Conservation (phyloP, 345 rosid species). For the Ceriops decandra region DNA sequence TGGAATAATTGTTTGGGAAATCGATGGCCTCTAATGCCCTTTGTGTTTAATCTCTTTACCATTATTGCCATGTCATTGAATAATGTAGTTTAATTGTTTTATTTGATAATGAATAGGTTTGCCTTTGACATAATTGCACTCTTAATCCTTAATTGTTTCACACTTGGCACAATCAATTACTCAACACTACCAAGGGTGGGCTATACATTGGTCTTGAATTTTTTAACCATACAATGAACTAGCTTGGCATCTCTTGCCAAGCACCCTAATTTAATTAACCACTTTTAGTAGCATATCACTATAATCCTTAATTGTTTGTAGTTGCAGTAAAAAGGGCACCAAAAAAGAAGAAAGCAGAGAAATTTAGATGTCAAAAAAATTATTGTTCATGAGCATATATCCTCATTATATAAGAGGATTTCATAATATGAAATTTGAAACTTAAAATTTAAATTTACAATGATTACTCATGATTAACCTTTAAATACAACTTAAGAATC, state of each 20-base stretch:
- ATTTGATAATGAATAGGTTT: conserved; percentile 54
- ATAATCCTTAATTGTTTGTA: too few species aligned
- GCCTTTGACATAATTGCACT: conserved; percentile 77
- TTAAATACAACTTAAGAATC: too few species aligned
- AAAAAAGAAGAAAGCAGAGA: too few species aligned
- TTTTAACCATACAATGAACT: conserved; percentile 18
- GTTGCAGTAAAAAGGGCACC: too few species aligned
- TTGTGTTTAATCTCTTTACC: conserved; percentile 66
- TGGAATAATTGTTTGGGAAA: conserved; percentile 59
- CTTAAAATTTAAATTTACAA: too few species aligned
- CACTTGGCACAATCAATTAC: conserved; percentile 74
- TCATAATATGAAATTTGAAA: too few species aligned
- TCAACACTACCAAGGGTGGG: conserved; percentile 58
- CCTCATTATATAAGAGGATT: too few species aligned
- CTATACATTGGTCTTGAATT: conserved; percentile 20
- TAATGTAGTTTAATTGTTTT: conserved; percentile 67
- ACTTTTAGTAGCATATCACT: too few species aligned
- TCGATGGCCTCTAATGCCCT: conserved; percentile 67
- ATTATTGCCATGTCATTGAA: conserved; percentile 71
- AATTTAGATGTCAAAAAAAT: too few species aligned
- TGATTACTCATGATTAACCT: too few species aligned
- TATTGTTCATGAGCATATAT: too few species aligned
- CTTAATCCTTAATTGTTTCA: conserved; percentile 79
- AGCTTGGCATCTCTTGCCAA: conserved; percentile 13
- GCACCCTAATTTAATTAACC: too few species aligned